Base-by-base conservation (phyloP, 2,329 filamentous ascomycete species). In the Hymenoscyphus linearis region DNA sequence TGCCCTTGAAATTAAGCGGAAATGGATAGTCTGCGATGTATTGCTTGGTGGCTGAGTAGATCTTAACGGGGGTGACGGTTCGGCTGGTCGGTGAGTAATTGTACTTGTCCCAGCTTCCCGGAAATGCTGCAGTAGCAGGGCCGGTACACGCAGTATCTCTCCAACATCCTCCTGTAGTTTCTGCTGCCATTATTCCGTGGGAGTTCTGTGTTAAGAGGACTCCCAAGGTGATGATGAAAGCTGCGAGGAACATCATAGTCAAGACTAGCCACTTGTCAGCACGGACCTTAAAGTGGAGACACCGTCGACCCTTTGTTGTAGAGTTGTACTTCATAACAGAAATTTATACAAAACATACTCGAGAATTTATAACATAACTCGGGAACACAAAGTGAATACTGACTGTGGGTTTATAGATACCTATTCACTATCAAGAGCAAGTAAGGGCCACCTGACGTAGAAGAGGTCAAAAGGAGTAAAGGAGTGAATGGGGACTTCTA, bases 21-120 rank as follows among this genome's bases (percentile, higher is more conserved):
- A 55, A 64, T 7, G 65, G 66, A 54, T 62, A 70, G 68, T 75
- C 3, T 66, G 67, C 1, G 74, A 68, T 3, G 74, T 74, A 3
- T 81, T 74, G 22, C 79, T 74, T 16, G 72, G 75, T 34, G 9
- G 53, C 36, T 18, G 40, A 47, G 4, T 53, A 22, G n/a, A 62
- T 52, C 31, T 26, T 53, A 14, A 71, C 71, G 1, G 84, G 84
- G 3, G 70, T 67, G 2, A 85, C 76, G 4, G 71, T 80, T 37
- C 85, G 76, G 2, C 80, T 80, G 5, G 74, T 60, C 0, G 84
- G 83, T 1, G 84, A 79, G 65, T 79, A 85, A 55, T 83, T 86
- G 66, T 84, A 81, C 0, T 76, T 70, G 35, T 87, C 80, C 84
- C 85, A 87, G 16, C 73, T 72, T 35, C 84, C 84, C 2, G 78